Base-by-base conservation (phyloP, 2,329 filamentous ascomycete species). In the Byssochlamys sp. region DNA sequence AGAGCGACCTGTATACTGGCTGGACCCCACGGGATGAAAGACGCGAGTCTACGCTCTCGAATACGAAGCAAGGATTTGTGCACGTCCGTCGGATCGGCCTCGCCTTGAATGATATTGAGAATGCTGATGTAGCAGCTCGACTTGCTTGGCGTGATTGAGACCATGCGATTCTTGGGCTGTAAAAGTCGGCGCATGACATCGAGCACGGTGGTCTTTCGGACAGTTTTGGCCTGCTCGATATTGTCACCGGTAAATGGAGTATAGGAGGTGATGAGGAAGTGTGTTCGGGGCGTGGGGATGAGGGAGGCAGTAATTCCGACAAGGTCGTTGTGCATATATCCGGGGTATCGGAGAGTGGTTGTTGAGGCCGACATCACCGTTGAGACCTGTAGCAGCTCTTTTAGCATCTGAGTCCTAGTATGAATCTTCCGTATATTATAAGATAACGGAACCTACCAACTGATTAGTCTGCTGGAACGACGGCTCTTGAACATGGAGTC, bases 281-380 rank as follows among this genome's bases (percentile, higher is more conserved):
- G 95, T 71, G 91, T 96, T 65, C 94, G 87, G 9, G 94, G 95
- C 0, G 92, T 99, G 1, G 94, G 94, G 61, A 99, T 97, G 49
- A 99, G 82, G 24, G 91, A 95, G 26, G 95, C 94, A 58, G 99
- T 83, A 66, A 99, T 97, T 74, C 92, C 94, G 69, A 96, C 91
- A 14, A 99, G 86, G 71, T 99, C 94, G 74, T 99, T 99, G 80
- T 99, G 94, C 94, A 99, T 99, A 77, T 99, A 99, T 45, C 94
- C 94, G 1, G 94, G 94, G 72, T 99, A 99, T 69, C 94, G 84
- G 54, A 99, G 84, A 2, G 95, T 96, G 9, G 92, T 97, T 3
- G 94, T 99, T 70, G 90, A 95, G 45, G 94, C 94, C 35, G 91
- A 96, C 94, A 99, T 99, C 72, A 99, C 95, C 1, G 95, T 99